Conservation (phyloP, 225 moss, liverwort and hornwort species). For the Marchantia paleacea region DNA sequence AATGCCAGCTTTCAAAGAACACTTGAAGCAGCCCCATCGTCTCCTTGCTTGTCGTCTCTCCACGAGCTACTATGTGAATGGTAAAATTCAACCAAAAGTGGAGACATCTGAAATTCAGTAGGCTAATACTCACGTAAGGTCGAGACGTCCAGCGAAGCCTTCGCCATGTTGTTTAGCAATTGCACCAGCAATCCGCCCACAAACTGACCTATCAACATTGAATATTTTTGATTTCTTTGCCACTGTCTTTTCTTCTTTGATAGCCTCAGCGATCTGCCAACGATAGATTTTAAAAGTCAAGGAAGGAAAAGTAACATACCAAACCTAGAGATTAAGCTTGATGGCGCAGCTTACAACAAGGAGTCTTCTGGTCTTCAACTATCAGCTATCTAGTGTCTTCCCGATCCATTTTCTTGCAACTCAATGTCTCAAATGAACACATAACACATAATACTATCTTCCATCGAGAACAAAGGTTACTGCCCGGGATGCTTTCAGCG, state of each 20-base stretch:
- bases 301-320: not conserved
- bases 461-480: too few species aligned
- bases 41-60: too few species aligned
- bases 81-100: not conserved
- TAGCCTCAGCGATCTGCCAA: conserved; percentile 68
- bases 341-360: not conserved
- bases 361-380: not conserved
- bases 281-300: not conserved
- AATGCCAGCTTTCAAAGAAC: too few species aligned
- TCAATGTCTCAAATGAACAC: too few species aligned
- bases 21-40: too few species aligned
- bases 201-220: conserved; percentile 81
- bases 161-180: conserved; percentile 96
- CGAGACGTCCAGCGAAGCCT: conserved; percentile 81
- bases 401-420: too few species aligned
- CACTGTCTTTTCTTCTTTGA: conserved; percentile 65
- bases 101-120: not conserved
- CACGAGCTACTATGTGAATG: not conserved
- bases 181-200: conserved; percentile 75
- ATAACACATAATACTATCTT: too few species aligned
- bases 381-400: not conserved
- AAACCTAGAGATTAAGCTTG: not conserved
- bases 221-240: conserved; percentile 60
- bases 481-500: too few species aligned
- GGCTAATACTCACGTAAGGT: conserved; percentile 52